phyloP scores from a whole-genome alignment of 768 basidiomycete genomes.

The Dioszegia crocea region DNA sequence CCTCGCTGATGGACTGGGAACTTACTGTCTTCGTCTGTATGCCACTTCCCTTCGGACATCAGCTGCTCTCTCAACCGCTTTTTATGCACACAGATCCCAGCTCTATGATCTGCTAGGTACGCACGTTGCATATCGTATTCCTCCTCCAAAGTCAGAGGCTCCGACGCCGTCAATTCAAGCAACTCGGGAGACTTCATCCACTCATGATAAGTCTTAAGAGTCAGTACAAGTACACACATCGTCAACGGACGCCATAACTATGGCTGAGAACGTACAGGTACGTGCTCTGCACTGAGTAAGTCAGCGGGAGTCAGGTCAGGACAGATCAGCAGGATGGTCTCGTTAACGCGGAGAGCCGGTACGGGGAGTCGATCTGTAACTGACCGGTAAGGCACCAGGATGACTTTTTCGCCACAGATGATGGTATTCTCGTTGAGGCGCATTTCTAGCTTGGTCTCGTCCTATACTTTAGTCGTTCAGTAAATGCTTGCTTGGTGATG shows the following conservation, averaged over 20 bases:
- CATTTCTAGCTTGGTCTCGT: constrained; percentile 53
- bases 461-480: not conserved
- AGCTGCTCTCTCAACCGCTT: not conserved
- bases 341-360: too few relatives aligned
- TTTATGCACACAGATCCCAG: too few relatives aligned
- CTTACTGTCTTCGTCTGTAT: constrained; percentile 74
- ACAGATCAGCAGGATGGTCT: too few relatives aligned
- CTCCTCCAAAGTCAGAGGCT: constrained; percentile 71
- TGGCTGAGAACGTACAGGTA: constrained; percentile 44
- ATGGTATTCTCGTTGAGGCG: constrained; percentile 63
- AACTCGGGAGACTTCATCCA: constrained; percentile 82
- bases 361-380: constrained; percentile 8
- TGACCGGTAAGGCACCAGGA: constrained; percentile 75
- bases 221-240: not conserved
- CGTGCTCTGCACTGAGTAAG: constrained; percentile 52
- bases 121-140: constrained; percentile 86
- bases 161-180: constrained; percentile 73
- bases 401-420: constrained; percentile 63
- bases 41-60: constrained; percentile 67
- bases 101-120: constrained; percentile 28
- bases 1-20: too few relatives aligned
- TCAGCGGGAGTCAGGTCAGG: not conserved
- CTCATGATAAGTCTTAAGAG: constrained; percentile 71
- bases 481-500: too few relatives aligned
- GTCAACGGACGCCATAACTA: not conserved